These are phyloP conservation scores for Globisporangium megalacanthum DNA, from an alignment of 352 stramenopile species.

Conservation along the genomic window DNA sequence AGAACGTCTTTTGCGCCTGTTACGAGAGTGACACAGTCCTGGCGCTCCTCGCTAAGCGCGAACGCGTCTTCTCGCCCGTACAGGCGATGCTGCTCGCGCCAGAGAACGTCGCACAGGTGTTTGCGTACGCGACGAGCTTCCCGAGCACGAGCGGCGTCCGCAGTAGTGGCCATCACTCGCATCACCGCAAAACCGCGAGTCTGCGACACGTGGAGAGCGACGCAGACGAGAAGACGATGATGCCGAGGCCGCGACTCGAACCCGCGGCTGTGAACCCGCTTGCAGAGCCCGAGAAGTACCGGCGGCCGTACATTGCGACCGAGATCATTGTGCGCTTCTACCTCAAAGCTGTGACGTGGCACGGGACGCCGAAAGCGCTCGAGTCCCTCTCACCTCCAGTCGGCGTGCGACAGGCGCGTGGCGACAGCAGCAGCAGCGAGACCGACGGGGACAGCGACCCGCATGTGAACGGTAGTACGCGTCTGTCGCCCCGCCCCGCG, in stretches of 20 bases:
- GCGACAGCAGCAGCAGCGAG: not conserved
- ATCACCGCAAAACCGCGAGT: conserved; percentile 4
- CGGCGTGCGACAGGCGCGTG: not conserved
- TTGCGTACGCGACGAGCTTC: conserved; percentile 47
- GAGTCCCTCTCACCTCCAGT: conserved; percentile 11
- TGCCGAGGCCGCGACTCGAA: not conserved
- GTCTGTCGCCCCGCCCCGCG: not conserved
- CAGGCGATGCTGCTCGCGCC: conserved; percentile 60
- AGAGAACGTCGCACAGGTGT: conserved; percentile 55
- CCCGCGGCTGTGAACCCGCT: conserved; percentile 9
- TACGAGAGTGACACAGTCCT: conserved; percentile 73
- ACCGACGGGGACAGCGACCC: not conserved
- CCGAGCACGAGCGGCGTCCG: not conserved
- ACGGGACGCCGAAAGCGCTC: conserved; percentile 38
- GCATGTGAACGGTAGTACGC: not conserved
- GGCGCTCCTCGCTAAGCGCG: conserved; percentile 46
- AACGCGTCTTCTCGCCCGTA: conserved; percentile 55
- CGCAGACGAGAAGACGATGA: not conserved
- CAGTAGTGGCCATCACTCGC: conserved; percentile 3
- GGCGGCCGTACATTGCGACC: conserved; percentile 49
- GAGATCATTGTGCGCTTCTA: conserved; percentile 78
- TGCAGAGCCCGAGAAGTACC: conserved; percentile 42
- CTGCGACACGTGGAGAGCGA: not conserved
- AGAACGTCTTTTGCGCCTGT: conserved; percentile 75
- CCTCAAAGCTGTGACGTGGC: conserved; percentile 66